phyloP scores from a whole-genome alignment of 352 stramenopile species.

The Phytopythium helicoides region DNA sequence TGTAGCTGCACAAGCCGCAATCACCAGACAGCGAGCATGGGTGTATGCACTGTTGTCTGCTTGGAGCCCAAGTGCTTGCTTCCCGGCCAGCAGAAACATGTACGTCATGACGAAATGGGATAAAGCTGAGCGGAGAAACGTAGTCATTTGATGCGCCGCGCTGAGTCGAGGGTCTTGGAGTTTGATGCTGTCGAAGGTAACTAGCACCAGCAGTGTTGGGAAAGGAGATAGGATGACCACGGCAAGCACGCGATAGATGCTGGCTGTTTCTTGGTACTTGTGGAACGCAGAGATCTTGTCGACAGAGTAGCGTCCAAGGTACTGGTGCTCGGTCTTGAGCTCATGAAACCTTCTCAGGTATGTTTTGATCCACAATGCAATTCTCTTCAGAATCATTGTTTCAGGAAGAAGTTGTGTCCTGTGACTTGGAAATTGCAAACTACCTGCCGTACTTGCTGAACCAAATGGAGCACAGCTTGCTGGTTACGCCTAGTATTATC shows the following conservation, averaged over 20 bases:
- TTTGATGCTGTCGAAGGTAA: constrained; percentile 4
- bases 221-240: constrained; percentile 13
- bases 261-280: constrained; percentile 13
- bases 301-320: constrained; percentile 22
- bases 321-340: constrained; percentile 10
- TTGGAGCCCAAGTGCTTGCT: constrained; percentile 9
- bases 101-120: constrained; percentile 10
- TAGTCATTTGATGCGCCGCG: constrained; percentile 2
- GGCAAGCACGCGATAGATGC: constrained; percentile 7
- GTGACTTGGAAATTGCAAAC: too few relatives aligned
- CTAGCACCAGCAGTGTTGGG: constrained; percentile 10
- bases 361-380: too few relatives aligned
- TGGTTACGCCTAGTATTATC: too few relatives aligned
- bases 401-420: too few relatives aligned
- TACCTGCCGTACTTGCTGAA: too few relatives aligned
- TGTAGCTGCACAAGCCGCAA: constrained; percentile 6
- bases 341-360: not conserved
- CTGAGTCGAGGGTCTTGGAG: constrained; percentile 4
- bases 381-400: too few relatives aligned
- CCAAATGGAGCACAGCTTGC: too few relatives aligned
- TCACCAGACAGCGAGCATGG: constrained; percentile 10
- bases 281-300: constrained; percentile 22
- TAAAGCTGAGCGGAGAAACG: constrained; percentile 9
- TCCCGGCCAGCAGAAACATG: constrained; percentile 5
- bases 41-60: constrained; percentile 6